Evolutionary conservation across 495 filamentous ascomycete genomes (phyloP).

Genomic region (Penicillium pulvis): DNA sequence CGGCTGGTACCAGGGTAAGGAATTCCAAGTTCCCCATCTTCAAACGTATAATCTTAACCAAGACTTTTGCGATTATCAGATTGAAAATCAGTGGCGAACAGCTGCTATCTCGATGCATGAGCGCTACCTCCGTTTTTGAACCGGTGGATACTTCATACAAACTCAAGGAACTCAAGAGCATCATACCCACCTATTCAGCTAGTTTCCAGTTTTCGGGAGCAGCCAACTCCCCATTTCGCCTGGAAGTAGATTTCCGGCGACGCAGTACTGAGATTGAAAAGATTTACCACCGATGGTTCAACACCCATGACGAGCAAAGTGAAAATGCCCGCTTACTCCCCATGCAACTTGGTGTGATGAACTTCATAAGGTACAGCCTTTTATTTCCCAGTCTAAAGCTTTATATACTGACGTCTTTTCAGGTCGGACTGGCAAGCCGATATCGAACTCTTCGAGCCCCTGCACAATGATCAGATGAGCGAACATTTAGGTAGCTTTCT

Average conservation of each 20-base stretch:
- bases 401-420: conserved; percentile 7
- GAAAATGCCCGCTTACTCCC: conserved; percentile 12
- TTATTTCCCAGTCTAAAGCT: background rate
- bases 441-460: conserved; percentile 38
- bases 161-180: conserved; percentile 20
- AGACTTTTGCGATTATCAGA: background rate
- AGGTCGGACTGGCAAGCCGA: conserved; percentile 46
- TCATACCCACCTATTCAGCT: conserved; percentile 38
- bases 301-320: conserved; percentile 19
- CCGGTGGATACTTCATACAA: conserved; percentile 40
- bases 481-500: conserved; percentile 13
- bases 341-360: conserved; percentile 38
- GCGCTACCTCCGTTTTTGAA: conserved; percentile 48
- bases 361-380: conserved; percentile 35
- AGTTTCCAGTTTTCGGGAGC: conserved; percentile 44
- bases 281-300: conserved; percentile 38
- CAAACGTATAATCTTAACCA: background rate
- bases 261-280: conserved; percentile 31
- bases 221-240: conserved; percentile 30
- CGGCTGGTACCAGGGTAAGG: conserved; percentile 43
- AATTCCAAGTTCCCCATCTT: background rate
- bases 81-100: conserved; percentile 7
- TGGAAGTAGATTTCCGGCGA: conserved; percentile 41
- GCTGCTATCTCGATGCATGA: background rate
- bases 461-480: conserved; percentile 22